Percentiles rank a stretch among this genome's conserved stretches.
These are phyloP conservation scores for Colletotrichum falcatum DNA, from an alignment of 2,329 filamentous ascomycete genomes.

Conservation along the genomic window DNA sequence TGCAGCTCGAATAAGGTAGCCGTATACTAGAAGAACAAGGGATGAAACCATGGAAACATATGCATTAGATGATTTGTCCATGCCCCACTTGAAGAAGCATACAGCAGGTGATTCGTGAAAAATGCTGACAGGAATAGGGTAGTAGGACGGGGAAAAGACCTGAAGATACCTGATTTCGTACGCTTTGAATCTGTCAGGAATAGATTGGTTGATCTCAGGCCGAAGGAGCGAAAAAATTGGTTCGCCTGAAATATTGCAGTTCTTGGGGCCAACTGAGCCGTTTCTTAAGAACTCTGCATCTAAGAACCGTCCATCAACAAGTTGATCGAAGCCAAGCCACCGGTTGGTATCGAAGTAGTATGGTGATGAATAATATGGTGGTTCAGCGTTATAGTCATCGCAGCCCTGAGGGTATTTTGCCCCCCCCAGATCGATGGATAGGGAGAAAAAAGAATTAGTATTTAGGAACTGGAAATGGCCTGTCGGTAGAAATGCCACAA, in stretches of 20 bases:
- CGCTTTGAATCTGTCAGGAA: too few species aligned
- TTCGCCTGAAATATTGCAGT: neutral
- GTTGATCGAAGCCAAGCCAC: too few species aligned
- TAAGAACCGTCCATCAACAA: too few species aligned
- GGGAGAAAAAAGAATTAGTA: rapidly evolving
- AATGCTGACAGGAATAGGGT: neutral
- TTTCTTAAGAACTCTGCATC: neutral
- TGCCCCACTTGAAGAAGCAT: neutral
- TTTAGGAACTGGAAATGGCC: slow-evolving; percentile 6
- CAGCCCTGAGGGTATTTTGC: neutral
- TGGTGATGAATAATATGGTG: neutral
- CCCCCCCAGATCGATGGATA: neutral
- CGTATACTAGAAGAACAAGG: neutral
- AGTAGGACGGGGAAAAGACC: too few species aligned
- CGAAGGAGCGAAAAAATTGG: neutral
- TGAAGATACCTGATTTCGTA: too few species aligned
- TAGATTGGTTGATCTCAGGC: too few species aligned
- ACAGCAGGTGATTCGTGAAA: slow-evolving; percentile 7
- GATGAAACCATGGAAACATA: slow-evolving; percentile 14
- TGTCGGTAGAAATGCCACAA: neutral
- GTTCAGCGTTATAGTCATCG: neutral
- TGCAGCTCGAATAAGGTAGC: neutral
- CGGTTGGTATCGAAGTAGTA: too few species aligned
- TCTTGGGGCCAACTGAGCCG: neutral
- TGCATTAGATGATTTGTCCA: neutral